A percentile compares a stretch with the other conserved stretches of the same genome.
Evolutionary conservation across 2,329 filamentous ascomycete species (phyloP).

Genomic region (Penicillium crustosum): DNA sequence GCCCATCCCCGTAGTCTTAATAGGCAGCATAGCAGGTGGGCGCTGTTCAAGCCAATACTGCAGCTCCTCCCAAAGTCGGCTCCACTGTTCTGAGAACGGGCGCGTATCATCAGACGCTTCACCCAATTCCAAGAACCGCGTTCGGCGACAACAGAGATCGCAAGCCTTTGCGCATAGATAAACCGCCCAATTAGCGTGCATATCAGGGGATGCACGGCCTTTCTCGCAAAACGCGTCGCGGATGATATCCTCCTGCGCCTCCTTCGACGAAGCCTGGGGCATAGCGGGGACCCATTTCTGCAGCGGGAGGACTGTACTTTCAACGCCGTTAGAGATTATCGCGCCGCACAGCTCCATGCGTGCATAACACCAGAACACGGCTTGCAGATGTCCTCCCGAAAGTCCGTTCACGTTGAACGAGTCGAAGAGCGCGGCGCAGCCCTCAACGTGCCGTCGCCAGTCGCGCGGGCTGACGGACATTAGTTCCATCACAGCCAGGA

Average conservation of each 20-base stretch:
- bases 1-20: constrained; percentile 44
- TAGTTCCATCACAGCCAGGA: constrained; percentile 55
- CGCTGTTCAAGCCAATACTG: constrained; percentile 50
- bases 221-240: constrained; percentile 24
- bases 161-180: constrained; percentile 55
- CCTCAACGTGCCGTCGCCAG: constrained; percentile 57
- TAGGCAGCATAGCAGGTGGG: constrained; percentile 48
- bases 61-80: constrained; percentile 50
- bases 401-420: constrained; percentile 52
- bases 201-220: constrained; percentile 44
- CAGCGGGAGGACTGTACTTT: constrained; percentile 51
- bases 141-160: constrained; percentile 51
- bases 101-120: constrained; percentile 45
- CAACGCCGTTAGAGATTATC: constrained; percentile 52
- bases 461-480: constrained; percentile 48
- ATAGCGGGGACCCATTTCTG: constrained; percentile 47
- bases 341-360: constrained; percentile 57
- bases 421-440: constrained; percentile 54
- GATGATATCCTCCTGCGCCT: constrained; percentile 24
- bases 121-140: constrained; percentile 49
- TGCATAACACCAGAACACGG: constrained; percentile 58
- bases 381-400: constrained; percentile 52
- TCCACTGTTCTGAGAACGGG: constrained; percentile 47
- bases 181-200: constrained; percentile 60
- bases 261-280: constrained; percentile 35